These are phyloP conservation scores for Lepidium sativum DNA, from an alignment of 345 rosid genomes.

Conservation along the genomic window DNA sequence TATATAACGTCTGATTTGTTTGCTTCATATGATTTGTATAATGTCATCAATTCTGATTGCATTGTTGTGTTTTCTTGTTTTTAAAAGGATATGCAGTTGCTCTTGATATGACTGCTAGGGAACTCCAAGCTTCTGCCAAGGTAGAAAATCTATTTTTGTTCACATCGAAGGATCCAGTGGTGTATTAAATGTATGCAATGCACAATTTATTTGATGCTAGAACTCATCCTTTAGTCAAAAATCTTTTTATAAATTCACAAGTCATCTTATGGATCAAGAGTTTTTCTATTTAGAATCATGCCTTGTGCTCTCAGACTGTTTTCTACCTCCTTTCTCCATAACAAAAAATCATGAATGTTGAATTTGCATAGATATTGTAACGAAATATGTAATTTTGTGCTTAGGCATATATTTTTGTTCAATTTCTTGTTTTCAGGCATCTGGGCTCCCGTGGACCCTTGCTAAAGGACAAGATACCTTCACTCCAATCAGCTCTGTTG, in stretches of 20 bases:
- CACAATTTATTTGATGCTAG: neutral
- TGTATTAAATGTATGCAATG: neutral
- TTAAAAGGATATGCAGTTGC: slow-evolving; percentile 83
- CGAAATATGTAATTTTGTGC: neutral
- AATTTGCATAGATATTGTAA: neutral
- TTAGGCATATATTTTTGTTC: neutral
- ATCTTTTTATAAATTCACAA: neutral
- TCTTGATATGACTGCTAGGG: slow-evolving; percentile 95
- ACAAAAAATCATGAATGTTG: neutral
- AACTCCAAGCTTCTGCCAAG: slow-evolving; percentile 83
- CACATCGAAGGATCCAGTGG: neutral
- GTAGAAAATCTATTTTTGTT: slow-evolving; percentile 13
- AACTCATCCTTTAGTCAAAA: neutral
- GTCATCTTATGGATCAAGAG: neutral
- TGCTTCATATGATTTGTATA: neutral
- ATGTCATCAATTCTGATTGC: neutral
- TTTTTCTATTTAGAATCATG: neutral
- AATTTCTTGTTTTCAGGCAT: slow-evolving; percentile 40
- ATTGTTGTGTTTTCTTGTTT: neutral
- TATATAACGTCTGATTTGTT: neutral
- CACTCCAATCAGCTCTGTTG: slow-evolving; percentile 85
- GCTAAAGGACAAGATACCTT: slow-evolving; percentile 96
- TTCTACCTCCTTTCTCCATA: neutral
- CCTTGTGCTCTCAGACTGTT: neutral
- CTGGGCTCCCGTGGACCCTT: slow-evolving; percentile 93